phyloP scores from a whole-genome alignment of 495 filamentous ascomycete genomes.

The Tuber borchii region DNA sequence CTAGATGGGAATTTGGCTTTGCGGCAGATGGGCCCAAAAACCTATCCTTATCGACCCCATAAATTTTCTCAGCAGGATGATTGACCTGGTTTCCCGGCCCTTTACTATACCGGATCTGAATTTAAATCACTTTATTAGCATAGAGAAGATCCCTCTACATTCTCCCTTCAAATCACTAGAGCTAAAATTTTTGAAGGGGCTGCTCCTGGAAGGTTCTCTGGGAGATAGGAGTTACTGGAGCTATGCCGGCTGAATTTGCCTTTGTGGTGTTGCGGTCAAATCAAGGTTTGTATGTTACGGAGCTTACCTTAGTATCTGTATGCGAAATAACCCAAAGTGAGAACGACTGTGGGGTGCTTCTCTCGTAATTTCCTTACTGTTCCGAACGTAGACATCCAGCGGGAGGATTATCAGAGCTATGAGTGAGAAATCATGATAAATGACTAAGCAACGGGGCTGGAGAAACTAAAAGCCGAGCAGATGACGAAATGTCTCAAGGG shows the following conservation, averaged over 20 bases:
- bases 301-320: background rate
- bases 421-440: background rate
- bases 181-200: too few relatives aligned
- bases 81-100: background rate
- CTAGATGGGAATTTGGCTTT: background rate
- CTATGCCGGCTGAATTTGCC: too few relatives aligned
- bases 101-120: background rate
- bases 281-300: background rate
- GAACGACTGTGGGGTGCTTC: background rate
- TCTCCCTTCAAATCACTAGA: too few relatives aligned
- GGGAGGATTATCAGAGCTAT: background rate
- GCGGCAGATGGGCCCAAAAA: background rate
- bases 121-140: background rate
- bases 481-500: background rate
- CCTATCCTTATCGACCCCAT: background rate
- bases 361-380: background rate
- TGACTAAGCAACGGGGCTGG: background rate
- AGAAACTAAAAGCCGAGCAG: background rate
- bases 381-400: background rate
- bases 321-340: too few relatives aligned
- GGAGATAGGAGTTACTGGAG: too few relatives aligned
- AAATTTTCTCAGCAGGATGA: background rate
- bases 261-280: too few relatives aligned
- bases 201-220: too few relatives aligned
- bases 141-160: too few relatives aligned